Evolutionary conservation across 2,329 filamentous ascomycete species (phyloP), one percentile per base, ranked within the genome.

Genomic region (Akanthomyces lecanii): DNA sequence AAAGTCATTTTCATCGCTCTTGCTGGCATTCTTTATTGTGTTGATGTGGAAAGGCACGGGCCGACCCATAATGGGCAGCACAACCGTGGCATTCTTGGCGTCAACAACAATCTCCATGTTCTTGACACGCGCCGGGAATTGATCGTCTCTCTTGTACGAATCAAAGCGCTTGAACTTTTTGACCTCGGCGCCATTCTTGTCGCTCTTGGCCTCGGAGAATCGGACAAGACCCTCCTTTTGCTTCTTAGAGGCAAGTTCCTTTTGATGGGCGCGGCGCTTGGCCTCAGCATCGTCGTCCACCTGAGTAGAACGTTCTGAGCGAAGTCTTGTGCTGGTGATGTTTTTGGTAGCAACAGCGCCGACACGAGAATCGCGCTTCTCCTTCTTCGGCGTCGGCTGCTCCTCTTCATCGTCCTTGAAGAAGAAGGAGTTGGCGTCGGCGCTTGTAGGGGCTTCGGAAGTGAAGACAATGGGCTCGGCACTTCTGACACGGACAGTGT

Each of bases 91-190:
- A 70, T 92, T 95, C 80, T 97, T 98, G 69, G 86, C 83, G 72
- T 99, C 95, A 16, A 98, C 92, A 25, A 97, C 85, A 65, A 99
- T 92, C 66, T 91, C 88, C 63, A 98, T 81, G 70, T 97, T 94
- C 74, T 90, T 89, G 67, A 96, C 87, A 71, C 87, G 89, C 16
- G 84, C 73, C 1, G 95, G 95, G 61, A 99, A 87, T 75, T 98
- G 94, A 69, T 96, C 97, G 75, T 98, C 95, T 65, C 94, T 87
- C 81, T 98, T 99, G 80, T 99, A 99, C 0, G 95, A 99, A 76
- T 99, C 95, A 72, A 98, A 99, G 62, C 92, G 91, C 81, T 98
- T 98, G 82, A 99, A 98, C 78, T 94, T 96, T 82, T 98, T 98
- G 74, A 96, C 89, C 68, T 95, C 89, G n/a, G 88, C 88, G 40